Base-by-base conservation (phyloP, 441 rosid genomes). In the Adansonia rubrostipa region DNA sequence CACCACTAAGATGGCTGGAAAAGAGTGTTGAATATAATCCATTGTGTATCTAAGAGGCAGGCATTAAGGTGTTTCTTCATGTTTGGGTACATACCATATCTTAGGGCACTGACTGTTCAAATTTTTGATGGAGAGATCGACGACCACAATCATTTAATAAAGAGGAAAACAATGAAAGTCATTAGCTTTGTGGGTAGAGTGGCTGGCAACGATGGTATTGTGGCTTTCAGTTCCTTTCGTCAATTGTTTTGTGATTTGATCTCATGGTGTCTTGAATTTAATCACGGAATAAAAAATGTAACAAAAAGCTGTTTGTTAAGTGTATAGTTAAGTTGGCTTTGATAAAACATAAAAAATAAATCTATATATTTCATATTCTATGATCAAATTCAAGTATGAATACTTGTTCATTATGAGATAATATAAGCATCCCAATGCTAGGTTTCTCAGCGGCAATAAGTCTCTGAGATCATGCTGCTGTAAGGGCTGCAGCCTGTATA, bases 71-170 rank as follows among this genome's bases (percentile, higher is more conserved):
- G 56, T 42, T 63, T 63, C n/a, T 33, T 33, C 36, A 13, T 13
- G 19, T 58, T 19, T 58, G 40, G 66, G 66, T 61, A 36, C 66
- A 61, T 10, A 4, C 45, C 44, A 75, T 24, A 24, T 75, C 24
- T 44, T 8, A 42, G 36, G 2, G 73, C 79, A 66, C 73, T 6
- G 36, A 66, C 47, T 60, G 36, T 33, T 22, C 44, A 40, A 15
- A 62, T 3, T 61, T 53, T 3, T 19, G 42, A 70, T 33, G 44
- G 3, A 22, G 60, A 17, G 50, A 15, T 51, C 28, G 9, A 63
- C 71, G 36, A 33, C 36, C 78, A 63, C 71, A 75, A 63, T 63
- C 71, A 63, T 75, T 50, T 63, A 75, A 50, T 63, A 63, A 63
- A 15, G 9, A 19, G 4, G 9, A 2, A 17, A 75, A 62, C 33